phyloP scores from a whole-genome alignment of 2,329 filamentous ascomycete genomes.

The Magnaporthiopsis incrustans region DNA sequence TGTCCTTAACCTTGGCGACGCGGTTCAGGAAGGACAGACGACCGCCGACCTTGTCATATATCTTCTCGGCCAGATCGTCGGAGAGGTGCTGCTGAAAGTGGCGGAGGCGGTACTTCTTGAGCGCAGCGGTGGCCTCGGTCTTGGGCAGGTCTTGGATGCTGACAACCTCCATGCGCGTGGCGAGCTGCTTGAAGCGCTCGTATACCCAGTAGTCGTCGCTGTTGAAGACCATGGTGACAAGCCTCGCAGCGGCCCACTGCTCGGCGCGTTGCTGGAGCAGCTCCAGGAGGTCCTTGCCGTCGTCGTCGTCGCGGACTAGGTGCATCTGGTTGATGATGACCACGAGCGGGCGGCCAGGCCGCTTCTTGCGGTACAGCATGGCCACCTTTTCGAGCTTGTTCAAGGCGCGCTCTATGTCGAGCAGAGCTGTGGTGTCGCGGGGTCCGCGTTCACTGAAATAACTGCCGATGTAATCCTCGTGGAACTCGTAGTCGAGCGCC shows the following conservation, averaged over 20 bases:
- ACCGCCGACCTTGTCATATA: constrained; percentile 83
- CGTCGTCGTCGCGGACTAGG: constrained; percentile 81
- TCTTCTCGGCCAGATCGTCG: constrained; percentile 54
- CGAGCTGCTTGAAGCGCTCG: constrained; percentile 84
- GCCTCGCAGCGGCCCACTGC: constrained; percentile 86
- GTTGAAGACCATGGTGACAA: constrained; percentile 91
- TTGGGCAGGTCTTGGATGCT: constrained; percentile 79
- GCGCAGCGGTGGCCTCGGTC: constrained; percentile 63
- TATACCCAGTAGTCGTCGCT: constrained; percentile 99
- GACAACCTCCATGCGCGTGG: constrained; percentile 90
- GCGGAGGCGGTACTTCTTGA: constrained; percentile 69
- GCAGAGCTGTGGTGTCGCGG: constrained; percentile 79
- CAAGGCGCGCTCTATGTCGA: constrained; percentile 93
- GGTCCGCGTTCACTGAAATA: constrained; percentile 93
- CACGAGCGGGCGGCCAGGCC: constrained; percentile 62
- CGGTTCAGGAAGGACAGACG: constrained; percentile 80
- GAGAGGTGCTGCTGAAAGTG: constrained; percentile 61
- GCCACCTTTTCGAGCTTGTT: constrained; percentile 98
- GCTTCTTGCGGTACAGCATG: constrained; percentile 53
- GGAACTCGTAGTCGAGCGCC: constrained; percentile 90
- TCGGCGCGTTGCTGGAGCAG: constrained; percentile 92
- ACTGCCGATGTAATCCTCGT: constrained; percentile 95
- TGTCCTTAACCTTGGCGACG: constrained; percentile 94
- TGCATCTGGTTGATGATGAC: constrained; percentile 93
- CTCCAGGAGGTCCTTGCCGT: constrained; percentile 88